These are phyloP conservation scores for Boletus mariae DNA, from an alignment of 1,284 basidiomycete genomes.

Conservation along the genomic window DNA sequence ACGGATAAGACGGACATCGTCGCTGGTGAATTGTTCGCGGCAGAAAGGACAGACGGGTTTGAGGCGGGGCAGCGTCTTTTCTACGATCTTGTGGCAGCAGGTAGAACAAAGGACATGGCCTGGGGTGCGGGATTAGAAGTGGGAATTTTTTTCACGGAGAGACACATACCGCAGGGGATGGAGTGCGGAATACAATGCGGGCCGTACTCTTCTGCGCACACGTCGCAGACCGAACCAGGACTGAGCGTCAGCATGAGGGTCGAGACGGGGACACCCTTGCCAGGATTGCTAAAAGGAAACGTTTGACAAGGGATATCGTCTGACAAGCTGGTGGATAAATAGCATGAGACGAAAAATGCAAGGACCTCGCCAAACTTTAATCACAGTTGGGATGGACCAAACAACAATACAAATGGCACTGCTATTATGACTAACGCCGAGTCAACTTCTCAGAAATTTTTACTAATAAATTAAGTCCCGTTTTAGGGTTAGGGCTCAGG, in stretches of 20 bases:
- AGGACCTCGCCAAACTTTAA: slow-evolving; percentile 22
- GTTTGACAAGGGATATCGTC: slow-evolving; percentile 33
- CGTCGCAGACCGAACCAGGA: slow-evolving; percentile 78
- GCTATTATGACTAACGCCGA: slow-evolving; percentile 14
- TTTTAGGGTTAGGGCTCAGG: slow-evolving; percentile 31
- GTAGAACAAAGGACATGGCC: slow-evolving; percentile 72
- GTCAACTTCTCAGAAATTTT: not conserved
- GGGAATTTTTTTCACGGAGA: slow-evolving; percentile 16
- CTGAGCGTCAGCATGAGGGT: slow-evolving; percentile 69
- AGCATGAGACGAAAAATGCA: slow-evolving; percentile 30
- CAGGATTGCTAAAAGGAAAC: slow-evolving; percentile 24
- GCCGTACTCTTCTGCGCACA: slow-evolving; percentile 79
- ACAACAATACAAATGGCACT: slow-evolving; percentile 22
- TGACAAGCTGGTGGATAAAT: slow-evolving; percentile 35
- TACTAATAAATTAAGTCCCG: slow-evolving; percentile 1
- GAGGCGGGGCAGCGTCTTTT: slow-evolving; percentile 67
- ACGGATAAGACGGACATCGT: slow-evolving; percentile 68
- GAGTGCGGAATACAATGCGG: slow-evolving; percentile 68
- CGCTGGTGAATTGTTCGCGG: slow-evolving; percentile 63
- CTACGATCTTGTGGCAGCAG: slow-evolving; percentile 73
- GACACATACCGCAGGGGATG: slow-evolving; percentile 65
- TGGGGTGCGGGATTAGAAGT: slow-evolving; percentile 28
- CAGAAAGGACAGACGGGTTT: slow-evolving; percentile 75
- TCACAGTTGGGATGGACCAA: slow-evolving; percentile 26
- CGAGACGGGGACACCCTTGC: slow-evolving; percentile 30